Percentiles rank a stretch among this genome's conserved stretches.
Conservation (phyloP, 306 rosid genomes). For the apple (Malus domestica) region ASM211411v1 NC_041791.1:27536001-27536500, state of each 20-base stretch:
- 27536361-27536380: neutral
- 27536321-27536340: neutral
- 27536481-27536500: neutral
- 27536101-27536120: neutral
- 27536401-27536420: neutral
- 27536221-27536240: slow-evolving; percentile 71
- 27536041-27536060: neutral
- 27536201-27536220: slow-evolving; percentile 61
- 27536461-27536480: neutral
- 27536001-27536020: neutral
- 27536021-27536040: neutral
- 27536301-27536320: neutral
- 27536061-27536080: neutral
- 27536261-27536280: neutral
- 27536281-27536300: slow-evolving; percentile 2
- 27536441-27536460: neutral
- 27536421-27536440: neutral
- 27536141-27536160: slow-evolving; percentile 69
- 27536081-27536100: neutral
- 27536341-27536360: neutral
- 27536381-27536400: neutral
- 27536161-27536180: slow-evolving; percentile 64
- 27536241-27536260: slow-evolving; percentile 51
- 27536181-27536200: slow-evolving; percentile 44
- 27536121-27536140: slow-evolving; percentile 71